phyloP scores from a whole-genome alignment of 768 basidiomycete species.

The Suillus brevipes region DNA sequence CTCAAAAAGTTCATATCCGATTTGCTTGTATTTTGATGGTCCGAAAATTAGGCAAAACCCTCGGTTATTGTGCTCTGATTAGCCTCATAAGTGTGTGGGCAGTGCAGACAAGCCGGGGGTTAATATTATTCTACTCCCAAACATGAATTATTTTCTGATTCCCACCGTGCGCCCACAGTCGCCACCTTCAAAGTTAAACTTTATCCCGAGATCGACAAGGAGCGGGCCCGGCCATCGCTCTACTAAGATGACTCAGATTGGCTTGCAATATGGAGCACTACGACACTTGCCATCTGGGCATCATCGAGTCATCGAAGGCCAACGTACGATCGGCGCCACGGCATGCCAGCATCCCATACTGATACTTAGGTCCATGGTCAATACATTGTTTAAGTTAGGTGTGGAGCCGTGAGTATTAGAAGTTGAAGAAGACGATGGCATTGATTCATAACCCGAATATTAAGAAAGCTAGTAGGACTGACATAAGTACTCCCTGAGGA shows the following conservation, averaged over 20 bases:
- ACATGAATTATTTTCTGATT: background rate
- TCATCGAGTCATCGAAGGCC: background rate
- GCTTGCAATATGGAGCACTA: background rate
- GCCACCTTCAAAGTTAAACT: constrained; percentile 3
- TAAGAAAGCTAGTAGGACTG: background rate
- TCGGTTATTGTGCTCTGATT: background rate
- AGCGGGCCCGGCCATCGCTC: background rate
- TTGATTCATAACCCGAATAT: background rate
- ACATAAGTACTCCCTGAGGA: constrained; percentile 1
- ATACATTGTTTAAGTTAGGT: background rate
- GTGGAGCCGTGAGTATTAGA: constrained; percentile 2
- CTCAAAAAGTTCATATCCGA: constrained; percentile 3
- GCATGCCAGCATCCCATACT: background rate
- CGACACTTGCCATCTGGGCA: background rate
- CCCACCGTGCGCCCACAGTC: background rate
- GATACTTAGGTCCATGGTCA: background rate
- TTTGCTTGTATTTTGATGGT: constrained; percentile 4
- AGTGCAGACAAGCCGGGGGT: background rate
- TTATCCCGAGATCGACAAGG: background rate
- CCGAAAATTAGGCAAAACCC: background rate
- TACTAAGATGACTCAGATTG: background rate
- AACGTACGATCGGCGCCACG: background rate
- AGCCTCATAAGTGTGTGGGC: background rate
- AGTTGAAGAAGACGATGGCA: background rate
- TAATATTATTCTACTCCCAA: background rate